Evolutionary conservation across 352 stramenopile species (phyloP).

Genomic region (Thalassiosira tumida): DNA sequence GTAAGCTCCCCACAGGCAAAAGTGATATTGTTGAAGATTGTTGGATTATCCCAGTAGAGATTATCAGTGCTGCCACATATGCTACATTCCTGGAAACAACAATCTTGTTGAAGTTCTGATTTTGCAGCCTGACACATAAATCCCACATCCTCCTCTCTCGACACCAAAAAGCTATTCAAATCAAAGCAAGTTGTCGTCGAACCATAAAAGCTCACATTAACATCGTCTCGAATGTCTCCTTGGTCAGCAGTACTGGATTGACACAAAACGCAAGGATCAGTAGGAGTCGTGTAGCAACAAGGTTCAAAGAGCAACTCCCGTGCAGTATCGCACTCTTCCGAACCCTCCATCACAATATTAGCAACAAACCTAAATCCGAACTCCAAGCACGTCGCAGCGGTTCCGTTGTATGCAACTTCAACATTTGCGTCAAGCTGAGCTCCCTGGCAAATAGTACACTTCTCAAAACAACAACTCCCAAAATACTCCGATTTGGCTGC

Average conservation of each 20-base stretch:
- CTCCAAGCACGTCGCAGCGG: constrained; percentile 76
- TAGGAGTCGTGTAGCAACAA: constrained; percentile 77
- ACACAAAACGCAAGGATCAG: constrained; percentile 79
- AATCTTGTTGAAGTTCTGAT: constrained; percentile 67
- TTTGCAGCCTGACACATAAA: constrained; percentile 84
- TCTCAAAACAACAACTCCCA: constrained; percentile 78
- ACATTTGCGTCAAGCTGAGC: constrained; percentile 78
- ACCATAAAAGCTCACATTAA: constrained; percentile 79
- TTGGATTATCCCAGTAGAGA: constrained; percentile 83
- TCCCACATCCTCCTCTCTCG: constrained; percentile 68
- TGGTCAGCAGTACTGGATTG: constrained; percentile 44
- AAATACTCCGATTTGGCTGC: constrained; percentile 75
- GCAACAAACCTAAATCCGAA: constrained; percentile 73
- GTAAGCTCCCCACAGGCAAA: constrained; percentile 83
- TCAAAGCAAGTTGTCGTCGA: constrained; percentile 81
- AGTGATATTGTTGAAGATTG: constrained; percentile 75
- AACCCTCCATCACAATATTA: constrained; percentile 77
- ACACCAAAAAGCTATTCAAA: constrained; percentile 83
- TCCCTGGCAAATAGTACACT: constrained; percentile 80
- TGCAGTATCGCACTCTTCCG: constrained; percentile 74
- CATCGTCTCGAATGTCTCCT: constrained; percentile 74
- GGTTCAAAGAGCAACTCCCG: constrained; percentile 73
- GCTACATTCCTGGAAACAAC: constrained; percentile 77
- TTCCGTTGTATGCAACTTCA: constrained; percentile 79
- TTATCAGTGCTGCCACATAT: constrained; percentile 77